A percentile compares a stretch with the other conserved stretches of the same genome.
phyloP scores from a whole-genome alignment of 352 stramenopile genomes.

The Pythium dissotocum region DNA sequence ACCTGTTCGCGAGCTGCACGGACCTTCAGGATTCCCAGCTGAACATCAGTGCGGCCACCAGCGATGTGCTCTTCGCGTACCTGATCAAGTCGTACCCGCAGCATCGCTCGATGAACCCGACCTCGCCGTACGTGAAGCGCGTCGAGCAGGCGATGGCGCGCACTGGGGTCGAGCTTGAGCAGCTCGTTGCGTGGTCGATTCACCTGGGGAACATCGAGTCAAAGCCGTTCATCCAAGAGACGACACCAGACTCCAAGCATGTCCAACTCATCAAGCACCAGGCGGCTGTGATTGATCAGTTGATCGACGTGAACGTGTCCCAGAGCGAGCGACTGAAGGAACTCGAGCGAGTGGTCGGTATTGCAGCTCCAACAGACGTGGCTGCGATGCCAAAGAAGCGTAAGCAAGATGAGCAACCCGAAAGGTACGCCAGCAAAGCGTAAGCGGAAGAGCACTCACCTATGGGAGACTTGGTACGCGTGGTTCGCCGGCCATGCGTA shows the following conservation, averaged over 20 bases:
- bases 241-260: constrained; percentile 1
- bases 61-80: constrained; percentile 4
- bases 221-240: background rate
- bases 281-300: constrained; percentile 14
- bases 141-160: background rate
- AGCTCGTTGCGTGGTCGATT: constrained; percentile 2
- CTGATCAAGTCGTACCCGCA: constrained; percentile 1
- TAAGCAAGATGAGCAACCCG: background rate
- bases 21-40: background rate
- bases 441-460: constrained; percentile 10
- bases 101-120: background rate
- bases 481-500: no score
- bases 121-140: background rate
- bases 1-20: background rate
- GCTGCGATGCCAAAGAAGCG: background rate
- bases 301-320: background rate
- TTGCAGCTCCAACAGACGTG: background rate
- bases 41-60: background rate
- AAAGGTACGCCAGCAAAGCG: background rate
- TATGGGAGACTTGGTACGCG: background rate
- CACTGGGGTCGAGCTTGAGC: background rate
- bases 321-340: background rate
- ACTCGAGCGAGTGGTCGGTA: background rate
- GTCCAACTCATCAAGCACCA: constrained; percentile 3
- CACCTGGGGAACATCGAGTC: background rate